Base-by-base conservation (phyloP, 1,284 basidiomycete genomes). In the Ustilago curta region DNA sequence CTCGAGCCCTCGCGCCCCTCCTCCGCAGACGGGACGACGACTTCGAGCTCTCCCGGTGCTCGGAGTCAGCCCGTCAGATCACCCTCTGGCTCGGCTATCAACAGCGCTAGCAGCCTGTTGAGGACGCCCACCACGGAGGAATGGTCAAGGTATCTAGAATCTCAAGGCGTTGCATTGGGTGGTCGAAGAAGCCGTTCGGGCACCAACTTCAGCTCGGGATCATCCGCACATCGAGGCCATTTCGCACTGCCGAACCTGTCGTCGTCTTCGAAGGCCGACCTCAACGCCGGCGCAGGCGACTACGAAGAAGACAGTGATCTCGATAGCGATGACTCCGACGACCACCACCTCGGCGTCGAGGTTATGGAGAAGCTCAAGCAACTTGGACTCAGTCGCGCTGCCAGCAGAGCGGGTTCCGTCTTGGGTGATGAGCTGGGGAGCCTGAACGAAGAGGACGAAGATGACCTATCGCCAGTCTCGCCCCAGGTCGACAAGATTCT, bases 91-190 rank as follows among this genome's bases (percentile, higher is more conserved):
- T 55, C 66, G 6, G 58, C 43, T 23, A 59, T 74, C 42, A 7
- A 45, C 9, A 59, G 59, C 18, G 52, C 54, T 18, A 64, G 37
- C 19, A 66, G 75, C 23, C 57, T 82, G 19, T 59, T 81, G 3
- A 60, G 79, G 21, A 82, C 80, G 42, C 80, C 80, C 5, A 82
- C 80, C 14, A 82, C 79, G 23, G 80, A 82, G 51, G 80, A 82
- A 48, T 82, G 80, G 80, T 78, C 77, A 16, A 64, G 80, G 6
- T 82, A 67, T 44, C 59, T 82, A 12, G 79, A 80, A 43, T 76
- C 73, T 32, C 77, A 82, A 52, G 79, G 76, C 12, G 68, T 81
- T 8, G 72, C 65, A 9, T 27, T 69, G 32, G 55, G 52, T 16
- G 68, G 71, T 12, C 32, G 66, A n/a, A 62, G 67, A 42, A 67